Evolutionary conservation across 208 protist species (phyloP).

Genomic region (Leishmania amazonensis): DNA sequence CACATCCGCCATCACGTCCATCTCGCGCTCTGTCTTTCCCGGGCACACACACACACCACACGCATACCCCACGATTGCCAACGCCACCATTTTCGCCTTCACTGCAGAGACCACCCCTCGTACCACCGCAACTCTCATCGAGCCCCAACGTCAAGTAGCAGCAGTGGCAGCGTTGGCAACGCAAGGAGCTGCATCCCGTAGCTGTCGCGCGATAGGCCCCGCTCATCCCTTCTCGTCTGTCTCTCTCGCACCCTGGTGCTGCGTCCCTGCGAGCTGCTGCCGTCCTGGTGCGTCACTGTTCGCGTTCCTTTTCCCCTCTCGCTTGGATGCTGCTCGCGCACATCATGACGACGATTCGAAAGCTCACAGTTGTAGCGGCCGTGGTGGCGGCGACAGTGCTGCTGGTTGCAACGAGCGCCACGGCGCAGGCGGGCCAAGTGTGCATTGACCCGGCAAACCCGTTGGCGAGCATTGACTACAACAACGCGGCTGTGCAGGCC

Average conservation of each 20-base stretch:
- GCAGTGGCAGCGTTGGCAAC: background rate
- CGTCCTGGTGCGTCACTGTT: background rate
- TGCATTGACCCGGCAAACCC: conserved; percentile 30
- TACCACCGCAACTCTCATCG: background rate
- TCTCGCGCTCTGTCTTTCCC: background rate
- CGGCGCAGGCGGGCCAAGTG: conserved; percentile 15
- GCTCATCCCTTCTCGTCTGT: too few relatives aligned
- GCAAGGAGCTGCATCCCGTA: background rate
- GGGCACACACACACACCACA: background rate
- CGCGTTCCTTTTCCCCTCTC: background rate
- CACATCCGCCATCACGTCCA: background rate
- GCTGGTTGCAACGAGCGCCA: conserved; percentile 3
- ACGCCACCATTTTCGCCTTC: background rate
- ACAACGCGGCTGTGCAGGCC: conserved; percentile 3
- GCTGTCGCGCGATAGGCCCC: background rate
- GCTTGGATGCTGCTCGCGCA: background rate
- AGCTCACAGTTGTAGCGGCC: background rate
- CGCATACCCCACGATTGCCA: background rate
- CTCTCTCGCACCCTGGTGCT: background rate
- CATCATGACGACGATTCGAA: background rate
- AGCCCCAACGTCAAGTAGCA: background rate
- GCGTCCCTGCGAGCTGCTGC: background rate
- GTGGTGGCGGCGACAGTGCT: conserved; percentile 5
- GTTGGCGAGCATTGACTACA: conserved; percentile 26
- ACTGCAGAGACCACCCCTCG: background rate